Evolutionary conservation across 164 flowering plant genomes (phyloP).

Genomic region (Protea cynaroides): DNA sequence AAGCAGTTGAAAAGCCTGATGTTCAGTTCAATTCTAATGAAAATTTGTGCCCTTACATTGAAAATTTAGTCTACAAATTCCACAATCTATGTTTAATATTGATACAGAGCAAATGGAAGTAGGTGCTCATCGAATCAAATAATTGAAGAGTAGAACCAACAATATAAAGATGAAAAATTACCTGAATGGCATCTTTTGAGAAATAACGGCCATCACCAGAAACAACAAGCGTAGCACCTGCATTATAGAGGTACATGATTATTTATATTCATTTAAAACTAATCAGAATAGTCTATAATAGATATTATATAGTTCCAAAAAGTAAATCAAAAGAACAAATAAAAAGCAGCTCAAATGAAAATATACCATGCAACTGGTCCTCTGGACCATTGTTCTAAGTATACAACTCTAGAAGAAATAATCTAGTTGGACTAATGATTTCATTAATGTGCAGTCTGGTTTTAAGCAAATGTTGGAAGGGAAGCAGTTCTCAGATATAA

Average conservation of each 20-base stretch:
- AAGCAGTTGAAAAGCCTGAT: neutral
- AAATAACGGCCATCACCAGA: slow-evolving; percentile 99
- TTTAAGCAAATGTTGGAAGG: too few species aligned
- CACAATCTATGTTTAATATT: neutral
- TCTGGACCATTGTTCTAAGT: too few species aligned
- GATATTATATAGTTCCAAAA: neutral
- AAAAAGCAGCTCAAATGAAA: too few species aligned
- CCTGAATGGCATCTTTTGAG: slow-evolving; percentile 97
- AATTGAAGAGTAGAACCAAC: too few species aligned
- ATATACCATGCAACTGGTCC: too few species aligned
- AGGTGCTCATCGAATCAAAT: neutral
- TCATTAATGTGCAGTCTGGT: too few species aligned
- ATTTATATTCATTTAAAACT: neutral
- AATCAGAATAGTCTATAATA: neutral
- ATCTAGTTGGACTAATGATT: too few species aligned
- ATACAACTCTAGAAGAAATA: too few species aligned
- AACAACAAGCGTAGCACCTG: slow-evolving; percentile 94
- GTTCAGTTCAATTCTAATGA: neutral
- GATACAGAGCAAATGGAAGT: neutral
- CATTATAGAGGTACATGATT: slow-evolving; percentile 4
- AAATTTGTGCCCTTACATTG: neutral
- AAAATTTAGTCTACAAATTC: neutral
- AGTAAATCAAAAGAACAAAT: neutral
- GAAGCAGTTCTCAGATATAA: too few species aligned
- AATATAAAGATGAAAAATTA: slow-evolving; percentile 17